Percentiles rank a stretch among this genome's conserved stretches.
These are phyloP conservation scores for Encephalitozoon intestinalis DNA, from an alignment of 371 early-diverging fungal species.

Conservation along the genomic window DNA sequence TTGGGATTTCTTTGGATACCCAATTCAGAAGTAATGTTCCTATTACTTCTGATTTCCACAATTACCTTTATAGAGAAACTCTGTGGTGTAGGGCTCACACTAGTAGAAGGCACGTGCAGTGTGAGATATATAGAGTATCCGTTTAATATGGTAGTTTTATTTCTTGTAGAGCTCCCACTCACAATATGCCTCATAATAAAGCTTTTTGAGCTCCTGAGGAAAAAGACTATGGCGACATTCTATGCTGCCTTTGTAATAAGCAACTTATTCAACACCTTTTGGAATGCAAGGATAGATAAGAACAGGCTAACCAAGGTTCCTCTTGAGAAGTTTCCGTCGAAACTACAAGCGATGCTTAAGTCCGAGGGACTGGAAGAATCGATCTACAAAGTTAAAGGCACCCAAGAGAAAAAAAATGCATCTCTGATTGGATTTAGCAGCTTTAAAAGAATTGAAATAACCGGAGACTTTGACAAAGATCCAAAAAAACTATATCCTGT, in stretches of 20 bases:
- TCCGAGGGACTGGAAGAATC: conserved; percentile 39
- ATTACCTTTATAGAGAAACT: neutral
- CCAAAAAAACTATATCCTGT: conserved; percentile 52
- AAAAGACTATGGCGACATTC: conserved; percentile 24
- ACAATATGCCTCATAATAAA: neutral
- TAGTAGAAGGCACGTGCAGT: neutral
- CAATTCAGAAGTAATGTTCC: neutral
- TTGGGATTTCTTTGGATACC: neutral
- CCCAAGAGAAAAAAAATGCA: conserved; percentile 48
- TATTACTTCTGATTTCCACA: neutral
- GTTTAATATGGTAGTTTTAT: neutral
- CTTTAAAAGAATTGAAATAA: conserved; percentile 53
- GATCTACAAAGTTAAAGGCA: conserved; percentile 42
- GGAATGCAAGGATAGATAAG: conserved; percentile 8
- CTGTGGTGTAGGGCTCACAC: neutral
- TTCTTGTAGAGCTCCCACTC: neutral
- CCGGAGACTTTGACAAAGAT: conserved; percentile 52
- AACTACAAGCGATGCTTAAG: conserved; percentile 41
- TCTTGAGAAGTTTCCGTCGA: conserved; percentile 26
- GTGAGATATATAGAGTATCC: neutral
- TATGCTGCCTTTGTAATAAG: conserved; percentile 7
- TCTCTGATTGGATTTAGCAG: conserved; percentile 53
- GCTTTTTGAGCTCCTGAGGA: conserved; percentile 3
- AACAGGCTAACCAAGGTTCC: conserved; percentile 33
- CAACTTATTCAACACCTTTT: conserved; percentile 5